phyloP scores from a whole-genome alignment of 192 early-diverging fungal genomes.

The Cladochytrium replicatum region DNA sequence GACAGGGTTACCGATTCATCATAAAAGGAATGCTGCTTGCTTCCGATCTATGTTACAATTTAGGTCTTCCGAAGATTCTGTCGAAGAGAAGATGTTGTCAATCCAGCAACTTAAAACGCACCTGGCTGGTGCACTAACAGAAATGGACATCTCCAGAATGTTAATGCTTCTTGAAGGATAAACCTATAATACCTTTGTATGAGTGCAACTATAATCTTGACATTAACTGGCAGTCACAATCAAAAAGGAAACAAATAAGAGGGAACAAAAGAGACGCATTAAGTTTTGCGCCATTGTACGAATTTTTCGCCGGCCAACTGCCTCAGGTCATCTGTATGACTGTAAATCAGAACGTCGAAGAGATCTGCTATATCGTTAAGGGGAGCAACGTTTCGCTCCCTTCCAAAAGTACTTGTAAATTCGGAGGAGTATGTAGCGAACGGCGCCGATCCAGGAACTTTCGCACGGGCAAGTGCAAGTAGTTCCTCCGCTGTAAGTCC shows the following conservation, averaged over 20 bases:
- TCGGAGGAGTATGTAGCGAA: constrained; percentile 35
- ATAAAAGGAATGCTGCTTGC: too few relatives aligned
- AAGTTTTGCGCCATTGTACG: constrained; percentile 48
- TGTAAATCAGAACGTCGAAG: constrained; percentile 39
- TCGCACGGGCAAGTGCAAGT: constrained; percentile 29
- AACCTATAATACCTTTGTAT: too few relatives aligned
- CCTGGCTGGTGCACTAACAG: constrained; percentile 26
- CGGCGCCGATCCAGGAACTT: constrained; percentile 39
- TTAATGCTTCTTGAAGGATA: too few relatives aligned
- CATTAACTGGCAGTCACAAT: too few relatives aligned
- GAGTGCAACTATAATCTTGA: too few relatives aligned
- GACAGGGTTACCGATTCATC: constrained; percentile 23
- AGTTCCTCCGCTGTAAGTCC: constrained; percentile 38
- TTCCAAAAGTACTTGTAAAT: constrained; percentile 3
- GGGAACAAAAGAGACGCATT: too few relatives aligned
- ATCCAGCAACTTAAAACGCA: constrained; percentile 71
- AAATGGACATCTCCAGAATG: too few relatives aligned
- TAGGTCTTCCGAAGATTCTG: too few relatives aligned
- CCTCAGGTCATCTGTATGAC: constrained; percentile 42
- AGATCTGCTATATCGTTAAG: constrained; percentile 38
- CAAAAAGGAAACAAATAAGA: too few relatives aligned
- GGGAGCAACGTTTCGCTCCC: neutral
- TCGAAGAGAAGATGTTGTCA: constrained; percentile 78
- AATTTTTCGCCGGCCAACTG: constrained; percentile 47
- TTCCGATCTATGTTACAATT: too few relatives aligned